Base-by-base conservation (phyloP, 768 basidiomycete species). In the Boletus rex-veris region DNA sequence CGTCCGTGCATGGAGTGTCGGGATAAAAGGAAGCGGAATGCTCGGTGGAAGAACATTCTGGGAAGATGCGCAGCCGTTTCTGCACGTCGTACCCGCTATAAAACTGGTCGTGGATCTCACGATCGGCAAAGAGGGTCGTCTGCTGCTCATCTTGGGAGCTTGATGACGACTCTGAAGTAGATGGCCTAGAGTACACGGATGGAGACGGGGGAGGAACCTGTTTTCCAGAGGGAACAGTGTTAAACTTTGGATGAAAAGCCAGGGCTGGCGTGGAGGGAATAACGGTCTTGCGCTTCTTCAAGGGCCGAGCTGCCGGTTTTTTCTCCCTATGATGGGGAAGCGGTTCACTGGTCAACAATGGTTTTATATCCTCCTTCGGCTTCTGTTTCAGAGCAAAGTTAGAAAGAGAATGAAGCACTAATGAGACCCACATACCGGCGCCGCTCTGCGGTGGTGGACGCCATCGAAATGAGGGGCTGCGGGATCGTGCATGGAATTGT, bases 271-370 rank as follows among this genome's bases (percentile, higher is more conserved):
- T 71, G 18, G 54, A 36, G 18, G 69, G 69, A 7, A 24, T 0
- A 11, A 18, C 1, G 16, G 45, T 61, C 56, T 57, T 72, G 60
- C 69, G 69, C 52, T 52, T 62, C 50, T 60, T 71, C 15, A 15
- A 40, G 31, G 56, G 48, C 40, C 28, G 63, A 7, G 48, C 7
- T 4, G 43, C 5, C 21, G 49, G 45, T 40, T 28, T 71, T 58
- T n/a, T 70, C 57, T 64, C 60, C 55, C 68, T 66, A 24, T 59
- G 54, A 18, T 52, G 45, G 41, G 58, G n/a, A 12, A 70, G 68
- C 7, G 68, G 69, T 2, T 58, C 55, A 7, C 8, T 47, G 8
- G 68, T 62, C 35, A 55, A 49, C 37, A 66, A 48, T 16, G 68
- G 64, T 40, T 19, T 60, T 14, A 52, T 43, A 36, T 59, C 61